A percentile compares a stretch with the other conserved stretches of the same genome.
Evolutionary conservation across 225 moss, liverwort and hornwort species (phyloP).

Genomic region (Anthoceros angustus): DNA sequence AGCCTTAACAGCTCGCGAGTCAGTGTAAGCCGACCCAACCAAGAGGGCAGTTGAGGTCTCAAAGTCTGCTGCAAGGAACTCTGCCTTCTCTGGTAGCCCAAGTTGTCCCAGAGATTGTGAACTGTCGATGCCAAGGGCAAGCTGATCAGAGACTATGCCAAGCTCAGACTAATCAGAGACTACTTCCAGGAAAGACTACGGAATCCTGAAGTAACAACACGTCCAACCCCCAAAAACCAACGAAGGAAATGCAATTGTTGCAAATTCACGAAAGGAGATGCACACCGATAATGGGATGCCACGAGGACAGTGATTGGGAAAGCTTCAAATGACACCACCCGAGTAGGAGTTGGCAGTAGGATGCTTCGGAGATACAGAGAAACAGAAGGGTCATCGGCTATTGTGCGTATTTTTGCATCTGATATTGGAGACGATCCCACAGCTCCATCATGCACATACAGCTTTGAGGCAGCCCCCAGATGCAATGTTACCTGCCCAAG

Average conservation of each 20-base stretch:
- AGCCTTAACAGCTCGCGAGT: conserved; percentile 27
- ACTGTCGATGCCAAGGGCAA: neutral
- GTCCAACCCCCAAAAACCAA: neutral
- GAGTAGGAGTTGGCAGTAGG: conserved; percentile 37
- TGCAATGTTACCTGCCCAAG: conserved; percentile 27
- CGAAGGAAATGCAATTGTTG: neutral
- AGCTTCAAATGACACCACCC: conserved; percentile 25
- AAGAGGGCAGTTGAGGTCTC: conserved; percentile 40
- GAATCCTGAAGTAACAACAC: neutral
- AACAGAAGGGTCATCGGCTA: conserved; percentile 45
- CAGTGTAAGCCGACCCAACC: conserved; percentile 37
- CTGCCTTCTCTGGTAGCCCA: conserved; percentile 11
- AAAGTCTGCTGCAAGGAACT: conserved; percentile 35
- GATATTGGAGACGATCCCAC: conserved; percentile 38
- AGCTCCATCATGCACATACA: conserved; percentile 58
- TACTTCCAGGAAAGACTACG: neutral
- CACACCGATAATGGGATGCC: conserved; percentile 41
- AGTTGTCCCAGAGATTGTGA: neutral
- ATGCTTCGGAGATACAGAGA: conserved; percentile 35
- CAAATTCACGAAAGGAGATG: neutral
- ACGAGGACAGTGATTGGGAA: conserved; percentile 46
- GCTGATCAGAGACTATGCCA: neutral
- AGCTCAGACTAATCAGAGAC: neutral
- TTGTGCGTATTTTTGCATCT: conserved; percentile 45
- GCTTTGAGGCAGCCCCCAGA: conserved; percentile 22